Percentiles rank a stretch among this genome's conserved stretches.
phyloP scores from a whole-genome alignment of 169 alveolate genomes.

The Cryptosporidium parvum region DNA sequence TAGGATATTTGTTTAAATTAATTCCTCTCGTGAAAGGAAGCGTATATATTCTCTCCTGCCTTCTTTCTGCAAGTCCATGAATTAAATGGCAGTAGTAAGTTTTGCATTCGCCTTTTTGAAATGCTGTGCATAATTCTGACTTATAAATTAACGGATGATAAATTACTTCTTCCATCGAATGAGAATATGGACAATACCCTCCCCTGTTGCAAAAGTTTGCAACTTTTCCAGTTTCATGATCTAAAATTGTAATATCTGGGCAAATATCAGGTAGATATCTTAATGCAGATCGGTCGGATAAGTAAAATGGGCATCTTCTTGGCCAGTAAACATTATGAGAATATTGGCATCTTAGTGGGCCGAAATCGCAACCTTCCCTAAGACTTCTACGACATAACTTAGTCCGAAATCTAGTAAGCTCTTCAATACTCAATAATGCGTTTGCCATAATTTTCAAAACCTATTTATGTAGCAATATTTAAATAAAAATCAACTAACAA shows the following conservation, averaged over 20 bases:
- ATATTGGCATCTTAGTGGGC: constrained; percentile 86
- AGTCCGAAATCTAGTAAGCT: constrained; percentile 86
- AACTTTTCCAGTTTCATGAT: constrained; percentile 75
- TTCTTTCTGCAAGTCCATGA: constrained; percentile 88
- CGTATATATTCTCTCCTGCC: constrained; percentile 82
- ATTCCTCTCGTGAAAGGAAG: constrained; percentile 83
- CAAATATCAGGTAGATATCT: constrained; percentile 87
- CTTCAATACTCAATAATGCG: constrained; percentile 86
- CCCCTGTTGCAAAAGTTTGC: constrained; percentile 84
- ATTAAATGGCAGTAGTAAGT: constrained; percentile 87
- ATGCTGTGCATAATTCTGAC: constrained; percentile 83
- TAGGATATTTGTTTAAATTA: constrained; percentile 81
- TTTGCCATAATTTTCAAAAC: constrained; percentile 67
- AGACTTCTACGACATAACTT: constrained; percentile 85
- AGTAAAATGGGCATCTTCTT: constrained; percentile 87
- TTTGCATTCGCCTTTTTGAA: constrained; percentile 84
- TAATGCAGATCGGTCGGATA: constrained; percentile 84
- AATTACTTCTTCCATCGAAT: constrained; percentile 85
- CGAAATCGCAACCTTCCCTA: constrained; percentile 86
- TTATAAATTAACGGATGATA: constrained; percentile 87
- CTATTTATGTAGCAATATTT: constrained; percentile 16
- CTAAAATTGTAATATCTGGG: constrained; percentile 79
- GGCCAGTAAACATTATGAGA: constrained; percentile 88
- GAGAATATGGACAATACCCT: constrained; percentile 88
- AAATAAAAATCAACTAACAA: background rate